Conservation (phyloP, 371 early-diverging fungal species). For the Mortierella sp. region DNA sequence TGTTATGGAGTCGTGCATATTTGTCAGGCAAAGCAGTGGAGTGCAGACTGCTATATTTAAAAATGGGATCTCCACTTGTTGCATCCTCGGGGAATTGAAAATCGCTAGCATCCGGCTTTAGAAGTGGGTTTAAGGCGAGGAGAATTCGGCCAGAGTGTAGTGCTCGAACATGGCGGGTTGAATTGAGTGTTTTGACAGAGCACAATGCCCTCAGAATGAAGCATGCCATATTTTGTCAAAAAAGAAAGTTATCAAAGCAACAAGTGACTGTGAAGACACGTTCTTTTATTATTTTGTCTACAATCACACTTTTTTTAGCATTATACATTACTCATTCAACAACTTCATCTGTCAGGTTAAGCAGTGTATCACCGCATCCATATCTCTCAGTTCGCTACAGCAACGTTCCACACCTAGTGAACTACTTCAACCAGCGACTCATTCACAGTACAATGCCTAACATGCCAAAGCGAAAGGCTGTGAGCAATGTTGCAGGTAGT, state of each 20-base stretch:
- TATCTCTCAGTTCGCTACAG: neutral
- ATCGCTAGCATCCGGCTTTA: neutral
- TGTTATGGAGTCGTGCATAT: conserved; percentile 18
- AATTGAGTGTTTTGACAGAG: neutral
- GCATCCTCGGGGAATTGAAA: neutral
- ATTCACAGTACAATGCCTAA: neutral
- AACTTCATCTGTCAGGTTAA: too few species aligned
- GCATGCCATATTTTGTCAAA: neutral
- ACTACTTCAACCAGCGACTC: too few species aligned
- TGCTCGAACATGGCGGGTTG: neutral
- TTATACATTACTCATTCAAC: too few species aligned
- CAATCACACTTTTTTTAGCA: too few species aligned
- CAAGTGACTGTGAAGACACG: neutral
- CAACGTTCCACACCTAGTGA: neutral
- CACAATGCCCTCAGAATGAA: neutral
- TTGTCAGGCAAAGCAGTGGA: conserved; percentile 35
- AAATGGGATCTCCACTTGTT: neutral
- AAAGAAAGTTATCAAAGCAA: neutral
- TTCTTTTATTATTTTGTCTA: too few species aligned
- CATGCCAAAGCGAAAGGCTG: conserved; percentile 20
- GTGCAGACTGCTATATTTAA: neutral
- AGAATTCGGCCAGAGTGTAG: neutral
- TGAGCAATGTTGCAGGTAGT: neutral
- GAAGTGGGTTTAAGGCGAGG: neutral
- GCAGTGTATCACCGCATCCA: too few species aligned